Evolutionary conservation across 352 stramenopile genomes (phyloP), one percentile per base, ranked within the genome.

Genomic region (Blastocystis sp.): DNA sequence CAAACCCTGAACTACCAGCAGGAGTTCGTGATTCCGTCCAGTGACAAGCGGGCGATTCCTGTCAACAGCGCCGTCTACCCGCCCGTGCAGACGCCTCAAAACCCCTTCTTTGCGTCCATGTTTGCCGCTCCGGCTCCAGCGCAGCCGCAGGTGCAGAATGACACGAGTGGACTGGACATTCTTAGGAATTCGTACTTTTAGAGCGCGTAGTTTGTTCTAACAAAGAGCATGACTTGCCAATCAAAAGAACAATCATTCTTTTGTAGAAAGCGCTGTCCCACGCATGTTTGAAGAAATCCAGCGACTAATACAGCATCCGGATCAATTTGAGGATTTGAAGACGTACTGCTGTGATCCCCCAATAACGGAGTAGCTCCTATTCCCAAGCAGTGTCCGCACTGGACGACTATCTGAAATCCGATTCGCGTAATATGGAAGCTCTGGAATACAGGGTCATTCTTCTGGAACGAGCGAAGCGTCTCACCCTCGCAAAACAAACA

Each of bases 171-270:
- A 40, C 34, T 79, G 69, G 69, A 79, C 40, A 79, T 79, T 40
- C 43, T 79, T 38, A 62, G 34, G 42, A 64, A 79, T 42, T 79
- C 69, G 60, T 79, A 79, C 48, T 79, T 79, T 64, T 79, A 79
- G 43, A 65, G 9, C 28, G 64, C 10, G 17, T 71, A n/a, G 14
- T 71, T 71, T 69, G 34, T 69, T 69, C 17, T 69, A 69, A 69
- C 48, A 71, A 48, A 14, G 64, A 71, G 48, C 24, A 71, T 52
- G 40, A 3, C 24, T 48, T 40, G 61, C n/a, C 40, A 40, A n/a
- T 71, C 4, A 0, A 38, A 11, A 19, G 64, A 40, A 3, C 7
- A 71, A 2, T 65, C n/a, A 45, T n/a, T 10, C 42, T 10, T 48
- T 43, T 65, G 42, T 81, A 19, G 17, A 43, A 48, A 14, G 4